phyloP scores from a whole-genome alignment of 352 stramenopile genomes.

The Globisporangium radiosum region DNA sequence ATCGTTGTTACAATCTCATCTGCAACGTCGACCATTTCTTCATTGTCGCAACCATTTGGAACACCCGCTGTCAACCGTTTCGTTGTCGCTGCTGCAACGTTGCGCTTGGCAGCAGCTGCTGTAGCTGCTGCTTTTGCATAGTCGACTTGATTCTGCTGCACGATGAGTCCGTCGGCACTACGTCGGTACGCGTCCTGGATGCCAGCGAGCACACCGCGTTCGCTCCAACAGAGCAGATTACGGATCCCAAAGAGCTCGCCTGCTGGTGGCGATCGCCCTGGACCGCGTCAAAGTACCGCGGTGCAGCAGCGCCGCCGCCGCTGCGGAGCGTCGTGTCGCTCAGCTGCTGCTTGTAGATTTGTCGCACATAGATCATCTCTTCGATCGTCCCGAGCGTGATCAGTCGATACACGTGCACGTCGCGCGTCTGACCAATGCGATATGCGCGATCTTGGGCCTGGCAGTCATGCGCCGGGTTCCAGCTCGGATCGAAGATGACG shows the following conservation, averaged over 20 bases:
- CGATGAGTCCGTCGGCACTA: constrained; percentile 41
- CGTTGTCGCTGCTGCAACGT: neutral
- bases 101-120: constrained; percentile 1
- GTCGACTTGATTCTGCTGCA: constrained; percentile 50
- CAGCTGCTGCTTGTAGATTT: constrained; percentile 86
- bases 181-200: constrained; percentile 68
- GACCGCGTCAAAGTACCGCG: constrained; percentile 76
- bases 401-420: constrained; percentile 80
- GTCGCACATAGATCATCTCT: constrained; percentile 85
- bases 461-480: constrained; percentile 83
- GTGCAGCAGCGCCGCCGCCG: constrained; percentile 5
- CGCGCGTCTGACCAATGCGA: constrained; percentile 80
- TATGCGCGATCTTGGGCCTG: constrained; percentile 83
- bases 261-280: constrained; percentile 67
- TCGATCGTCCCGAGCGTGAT: constrained; percentile 84
- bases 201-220: constrained; percentile 59
- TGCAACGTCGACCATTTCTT: constrained; percentile 18
- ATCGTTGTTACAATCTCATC: constrained; percentile 13
- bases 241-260: constrained; percentile 70
- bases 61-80: too few species aligned
- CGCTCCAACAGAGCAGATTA: constrained; percentile 75
- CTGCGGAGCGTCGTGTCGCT: constrained; percentile 77
- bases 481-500: constrained; percentile 83
- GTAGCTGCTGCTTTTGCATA: constrained; percentile 18
- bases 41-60: neutral